Conservation (phyloP, 352 stramenopile species). For the Globisporangium uncinulatum region DNA sequence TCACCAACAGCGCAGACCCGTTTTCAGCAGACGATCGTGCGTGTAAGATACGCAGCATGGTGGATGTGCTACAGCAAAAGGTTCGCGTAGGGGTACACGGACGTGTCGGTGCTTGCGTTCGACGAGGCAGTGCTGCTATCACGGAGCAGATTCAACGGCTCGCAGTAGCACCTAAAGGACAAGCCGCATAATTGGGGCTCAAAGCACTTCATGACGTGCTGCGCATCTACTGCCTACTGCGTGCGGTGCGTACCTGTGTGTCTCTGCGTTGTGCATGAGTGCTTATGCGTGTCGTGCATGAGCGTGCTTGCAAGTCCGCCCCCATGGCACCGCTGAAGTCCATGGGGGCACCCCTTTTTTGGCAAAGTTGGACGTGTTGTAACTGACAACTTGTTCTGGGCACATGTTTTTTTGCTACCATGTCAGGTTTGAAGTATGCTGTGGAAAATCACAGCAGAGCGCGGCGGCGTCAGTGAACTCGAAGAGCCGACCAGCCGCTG, state of each 20-base stretch:
- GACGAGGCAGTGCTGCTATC: neutral
- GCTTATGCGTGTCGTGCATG: too few species aligned
- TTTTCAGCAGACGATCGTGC: slow-evolving; percentile 1
- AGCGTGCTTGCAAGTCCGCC: neutral
- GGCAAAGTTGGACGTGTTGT: neutral
- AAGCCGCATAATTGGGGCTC: too few species aligned
- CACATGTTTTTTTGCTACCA: too few species aligned
- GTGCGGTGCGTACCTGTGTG: neutral
- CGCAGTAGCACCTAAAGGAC: neutral
- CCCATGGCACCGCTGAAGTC: neutral
- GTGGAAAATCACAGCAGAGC: neutral
- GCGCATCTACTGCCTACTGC: neutral
- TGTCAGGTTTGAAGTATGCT: neutral
- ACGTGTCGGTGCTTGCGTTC: slow-evolving; percentile 7
- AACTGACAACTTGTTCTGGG: neutral
- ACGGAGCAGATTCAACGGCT: neutral
- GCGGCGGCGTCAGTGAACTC: neutral
- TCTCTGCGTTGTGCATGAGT: neutral
- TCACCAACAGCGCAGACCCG: slow-evolving; percentile 10
- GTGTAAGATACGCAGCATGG: slow-evolving; percentile 11
- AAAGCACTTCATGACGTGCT: neutral
- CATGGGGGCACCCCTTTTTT: neutral
- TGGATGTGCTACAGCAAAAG: slow-evolving; percentile 8
- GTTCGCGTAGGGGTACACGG: slow-evolving; percentile 1
- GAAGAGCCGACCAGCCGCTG: too few species aligned